Conservation (phyloP, 345 rosid genomes). For the Lepidium didymum region DNA sequence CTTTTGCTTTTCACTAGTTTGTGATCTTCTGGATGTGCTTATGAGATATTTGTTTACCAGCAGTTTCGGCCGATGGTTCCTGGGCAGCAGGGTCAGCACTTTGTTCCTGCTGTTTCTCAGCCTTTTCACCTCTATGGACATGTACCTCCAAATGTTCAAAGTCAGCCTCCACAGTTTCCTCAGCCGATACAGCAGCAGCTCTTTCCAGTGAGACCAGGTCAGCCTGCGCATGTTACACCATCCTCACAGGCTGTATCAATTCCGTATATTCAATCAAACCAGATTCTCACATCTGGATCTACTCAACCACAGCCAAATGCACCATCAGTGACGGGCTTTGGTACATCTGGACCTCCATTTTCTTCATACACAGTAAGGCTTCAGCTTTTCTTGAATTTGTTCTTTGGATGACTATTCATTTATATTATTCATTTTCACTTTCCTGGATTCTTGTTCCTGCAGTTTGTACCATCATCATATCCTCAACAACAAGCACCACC, state of each 20-base stretch:
- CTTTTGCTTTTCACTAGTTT: slow-evolving; percentile 14
- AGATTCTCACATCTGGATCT: slow-evolving; percentile 51
- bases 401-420: background rate
- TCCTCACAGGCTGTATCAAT: slow-evolving; percentile 51
- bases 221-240: slow-evolving; percentile 53
- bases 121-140: slow-evolving; percentile 75
- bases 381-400: slow-evolving; percentile 9
- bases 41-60: background rate
- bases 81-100: slow-evolving; percentile 60
- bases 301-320: slow-evolving; percentile 45
- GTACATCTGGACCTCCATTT: slow-evolving; percentile 46
- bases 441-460: slow-evolving; percentile 9
- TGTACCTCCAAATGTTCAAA: slow-evolving; percentile 51
- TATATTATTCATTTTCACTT: background rate
- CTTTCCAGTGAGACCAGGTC: slow-evolving; percentile 60
- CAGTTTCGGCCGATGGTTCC: slow-evolving; percentile 75
- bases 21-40: background rate
- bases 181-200: slow-evolving; percentile 62
- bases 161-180: slow-evolving; percentile 54
- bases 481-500: slow-evolving; percentile 58
- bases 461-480: slow-evolving; percentile 59
- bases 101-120: slow-evolving; percentile 49
- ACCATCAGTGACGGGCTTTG: slow-evolving; percentile 39
- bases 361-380: slow-evolving; percentile 51
- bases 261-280: slow-evolving; percentile 50